Base-by-base conservation (phyloP, 441 rosid genomes). In the Eutrema salsugineum region DNA sequence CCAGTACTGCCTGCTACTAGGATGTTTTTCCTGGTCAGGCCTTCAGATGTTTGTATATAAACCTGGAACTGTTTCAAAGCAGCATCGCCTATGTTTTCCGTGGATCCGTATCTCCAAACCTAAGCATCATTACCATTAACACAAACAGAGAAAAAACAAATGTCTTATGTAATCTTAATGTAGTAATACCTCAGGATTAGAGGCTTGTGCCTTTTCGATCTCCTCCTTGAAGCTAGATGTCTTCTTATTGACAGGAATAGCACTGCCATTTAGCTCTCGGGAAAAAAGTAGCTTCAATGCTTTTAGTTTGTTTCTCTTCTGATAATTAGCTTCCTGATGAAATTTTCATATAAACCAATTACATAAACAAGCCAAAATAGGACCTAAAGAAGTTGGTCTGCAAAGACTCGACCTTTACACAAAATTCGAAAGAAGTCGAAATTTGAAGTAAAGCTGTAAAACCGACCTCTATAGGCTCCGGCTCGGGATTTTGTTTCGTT, bases 221-320 rank as follows among this genome's bases (percentile, higher is more conserved):
- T 91, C 95, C 55, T 87, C 87, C 73, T 75, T 63, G 77, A 89
- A 86, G 64, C 74, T 80, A 63, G 76, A 73, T 72, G 73, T 83
- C 71, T 81, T 71, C 58, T 76, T 82, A 50, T 50, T 62, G 48
- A 75, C 56, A 56, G 77, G 17, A 46, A 84, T 68, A 51, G 71
- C 28, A 63, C 77, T 83, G 40, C 95, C 88, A 66, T 78, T 78
- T 66, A 91, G 76, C 83, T 87, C 91, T 76, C 95, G 82, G 8
- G 70, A 76, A 71, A 76, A 78, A 57, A 91, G 79, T 51, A 91
- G 88, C 72, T 68, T 72, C 44, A 79, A 58, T 39, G 82, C 77
- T 77, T 67, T 78, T 54, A 66, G 69, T 40, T 77, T 64, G 20
- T 56, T 60, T 16, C 79, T 75, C 76, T 54, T 40, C 54, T 71